These are phyloP conservation scores for Emmonsiellopsis sp. DNA, from an alignment of 2,329 filamentous ascomycete genomes.

Conservation along the genomic window DNA sequence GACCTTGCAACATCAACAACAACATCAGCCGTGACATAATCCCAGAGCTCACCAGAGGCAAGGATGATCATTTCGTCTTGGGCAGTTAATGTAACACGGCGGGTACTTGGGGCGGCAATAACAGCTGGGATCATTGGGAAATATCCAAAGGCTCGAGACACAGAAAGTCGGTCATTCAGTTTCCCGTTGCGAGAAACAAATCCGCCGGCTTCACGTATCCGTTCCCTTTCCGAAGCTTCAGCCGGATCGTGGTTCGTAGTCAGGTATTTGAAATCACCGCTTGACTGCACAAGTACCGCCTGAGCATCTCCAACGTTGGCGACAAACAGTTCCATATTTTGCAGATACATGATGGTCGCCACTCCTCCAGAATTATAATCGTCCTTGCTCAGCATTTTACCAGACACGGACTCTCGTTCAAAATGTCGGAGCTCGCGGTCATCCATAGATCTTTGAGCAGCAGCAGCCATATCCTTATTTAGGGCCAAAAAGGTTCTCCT, in stretches of 20 bases:
- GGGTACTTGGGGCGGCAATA: slow-evolving; percentile 79
- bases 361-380: slow-evolving; percentile 86
- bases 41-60: slow-evolving; percentile 89
- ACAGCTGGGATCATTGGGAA: slow-evolving; percentile 86
- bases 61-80: slow-evolving; percentile 90
- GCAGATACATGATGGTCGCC: slow-evolving; percentile 82
- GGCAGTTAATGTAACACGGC: slow-evolving; percentile 68
- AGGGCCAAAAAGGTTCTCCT: slow-evolving; percentile 76
- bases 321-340: slow-evolving; percentile 81
- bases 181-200: slow-evolving; percentile 93
- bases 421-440: slow-evolving; percentile 51
- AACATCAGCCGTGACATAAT: slow-evolving; percentile 80
- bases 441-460: slow-evolving; percentile 70
- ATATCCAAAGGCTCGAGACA: slow-evolving; percentile 92
- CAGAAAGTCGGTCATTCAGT: slow-evolving; percentile 81
- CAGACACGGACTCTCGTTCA: slow-evolving; percentile 59
- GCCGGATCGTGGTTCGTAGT: slow-evolving; percentile 92
- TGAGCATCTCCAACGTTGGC: slow-evolving; percentile 94
- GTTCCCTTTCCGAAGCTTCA: slow-evolving; percentile 69
- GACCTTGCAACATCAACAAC: slow-evolving; percentile 84
- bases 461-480: slow-evolving; percentile 88
- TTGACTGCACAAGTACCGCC: slow-evolving; percentile 86
- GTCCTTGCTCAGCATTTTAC: slow-evolving; percentile 74
- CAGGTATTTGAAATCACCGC: slow-evolving; percentile 71
- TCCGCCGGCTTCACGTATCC: slow-evolving; percentile 88